These are phyloP conservation scores for Volvox africanus DNA, from an alignment of 139 green algal genomes.

Conservation along the genomic window DNA sequence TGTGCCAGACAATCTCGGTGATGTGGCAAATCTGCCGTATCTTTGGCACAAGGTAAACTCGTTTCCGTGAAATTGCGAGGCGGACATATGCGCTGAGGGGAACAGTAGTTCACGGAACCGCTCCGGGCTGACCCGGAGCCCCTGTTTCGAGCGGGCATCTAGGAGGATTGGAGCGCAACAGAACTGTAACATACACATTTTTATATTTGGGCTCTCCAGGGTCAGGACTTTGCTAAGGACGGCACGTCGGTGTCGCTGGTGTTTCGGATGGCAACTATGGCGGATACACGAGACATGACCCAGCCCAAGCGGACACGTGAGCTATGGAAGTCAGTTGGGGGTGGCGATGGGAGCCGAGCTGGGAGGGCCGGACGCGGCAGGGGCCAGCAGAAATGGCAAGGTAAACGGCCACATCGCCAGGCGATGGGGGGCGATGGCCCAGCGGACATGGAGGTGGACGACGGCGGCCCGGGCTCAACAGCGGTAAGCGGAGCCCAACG, in stretches of 20 bases:
- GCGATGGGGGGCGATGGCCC: background rate
- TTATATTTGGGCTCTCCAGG: background rate
- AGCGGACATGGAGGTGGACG: conserved; percentile 38
- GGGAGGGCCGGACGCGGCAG: background rate
- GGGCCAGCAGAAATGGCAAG: too few relatives aligned
- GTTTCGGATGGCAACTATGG: conserved; percentile 62
- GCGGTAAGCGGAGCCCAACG: background rate
- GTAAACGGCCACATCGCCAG: too few relatives aligned
- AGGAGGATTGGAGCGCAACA: too few relatives aligned
- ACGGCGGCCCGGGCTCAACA: background rate
- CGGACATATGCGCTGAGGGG: too few relatives aligned
- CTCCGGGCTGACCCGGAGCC: too few relatives aligned
- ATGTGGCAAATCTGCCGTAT: conserved; percentile 62
- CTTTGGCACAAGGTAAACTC: conserved; percentile 79
- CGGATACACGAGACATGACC: conserved; percentile 49
- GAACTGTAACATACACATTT: background rate
- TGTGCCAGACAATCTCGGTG: conserved; percentile 43
- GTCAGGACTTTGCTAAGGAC: conserved; percentile 57
- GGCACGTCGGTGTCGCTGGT: conserved; percentile 48
- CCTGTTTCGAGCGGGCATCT: too few relatives aligned
- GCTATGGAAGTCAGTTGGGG: conserved; percentile 49
- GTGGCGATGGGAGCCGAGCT: background rate
- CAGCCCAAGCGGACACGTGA: conserved; percentile 45
- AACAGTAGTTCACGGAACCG: too few relatives aligned
- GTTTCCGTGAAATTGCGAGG: too few relatives aligned